Evolutionary conservation across 2,329 filamentous ascomycete genomes (phyloP), one percentile per base, ranked within the genome.

Genomic region (Neophaeococcomyces mojaviensis): DNA sequence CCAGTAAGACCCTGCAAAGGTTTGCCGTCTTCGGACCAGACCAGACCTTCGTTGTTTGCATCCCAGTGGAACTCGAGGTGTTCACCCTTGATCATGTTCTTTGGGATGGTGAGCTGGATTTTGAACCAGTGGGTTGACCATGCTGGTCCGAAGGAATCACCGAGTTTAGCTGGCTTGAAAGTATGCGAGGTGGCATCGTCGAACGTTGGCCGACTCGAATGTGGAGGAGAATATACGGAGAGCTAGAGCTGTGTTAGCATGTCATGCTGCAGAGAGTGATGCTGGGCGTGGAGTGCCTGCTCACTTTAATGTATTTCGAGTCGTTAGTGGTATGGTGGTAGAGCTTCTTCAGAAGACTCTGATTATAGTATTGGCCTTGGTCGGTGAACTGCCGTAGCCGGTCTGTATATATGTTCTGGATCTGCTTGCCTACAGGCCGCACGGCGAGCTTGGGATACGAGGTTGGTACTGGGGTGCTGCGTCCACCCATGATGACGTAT

Each of bases 61-160:
- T 98, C 90, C 90, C 92, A 98, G 59, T 95, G 88, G 48, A 97
- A 81, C 66, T 97, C 89, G n/a, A 98, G 74, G 38, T 85, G 81
- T 55, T 89, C 80, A 58, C 92, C 87, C 53, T 88, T 69, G 20
- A 67, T 69, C 58, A 96, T 77, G 10, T 86, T 70, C 46, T 78
- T 62, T 6, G 92, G 90, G 12, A 97, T 76, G 3, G 78, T 86
- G 51, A 98, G 69, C 47, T 82, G 71, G 46, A 96, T 78, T 58
- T 82, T 86, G 76, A 98, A 94, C 92, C 92, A 98, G 65, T 97
- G 92, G 7, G 92, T 98, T 1, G 88, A 85, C 92, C 92, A 98
- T 30, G 88, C 92, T 2, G 92, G 92, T 0, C 92, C 92, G 57
- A 97, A 97, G 5, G 73, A 79, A 48, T 84, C 76, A 49, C 90